Evolutionary conservation across 2,329 filamentous ascomycete species (phyloP), one percentile per base, ranked within the genome.

Genomic region (Dactylellina haptotyla): DNA sequence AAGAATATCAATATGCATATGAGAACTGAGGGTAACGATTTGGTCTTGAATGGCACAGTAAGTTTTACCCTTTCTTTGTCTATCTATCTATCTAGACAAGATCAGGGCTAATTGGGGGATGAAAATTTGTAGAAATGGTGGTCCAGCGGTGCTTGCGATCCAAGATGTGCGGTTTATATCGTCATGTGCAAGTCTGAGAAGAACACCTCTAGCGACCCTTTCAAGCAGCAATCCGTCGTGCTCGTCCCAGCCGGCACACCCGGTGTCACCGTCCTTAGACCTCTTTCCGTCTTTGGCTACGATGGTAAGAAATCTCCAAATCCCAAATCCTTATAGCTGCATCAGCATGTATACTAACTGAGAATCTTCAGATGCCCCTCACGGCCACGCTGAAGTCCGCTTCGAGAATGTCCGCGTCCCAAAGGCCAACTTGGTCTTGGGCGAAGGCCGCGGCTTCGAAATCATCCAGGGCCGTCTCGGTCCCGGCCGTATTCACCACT

Each of bases 391-490:
- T 46, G 94, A 99, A 82, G 88, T 99, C 80, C 87, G 84, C 34
- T 98, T 99, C 83, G 85, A 89, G 70, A 90, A 98, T 80, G 95
- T 98, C 75, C 90, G 94, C 70, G 91, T 99, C 0, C 94, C 94
- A 5, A 88, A 85, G 30, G 84, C 84, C 78, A 95, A 91, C 83
- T 89, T 99, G 79, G 90, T 98, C 9, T 89, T 99, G 2, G 94
- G 95, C 73, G 92, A 95, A 81, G 95, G 95, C 76, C 89, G 92
- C 75, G 95, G 95, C 18, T 99, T 99, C 81, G 95, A 99, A 82
- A 97, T 99, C 80, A 97, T 99, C 80, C 95, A 99, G 81, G 95
- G 95, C 67, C 92, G 95, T 77, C 89, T 99, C 23, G 95, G 95
- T 0, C 95, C 95, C 0, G 95, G 95, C 32, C 91, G 95, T 69